Conservation (phyloP, 305 asterid genomes). For the Fraxinus floribunda region DNA sequence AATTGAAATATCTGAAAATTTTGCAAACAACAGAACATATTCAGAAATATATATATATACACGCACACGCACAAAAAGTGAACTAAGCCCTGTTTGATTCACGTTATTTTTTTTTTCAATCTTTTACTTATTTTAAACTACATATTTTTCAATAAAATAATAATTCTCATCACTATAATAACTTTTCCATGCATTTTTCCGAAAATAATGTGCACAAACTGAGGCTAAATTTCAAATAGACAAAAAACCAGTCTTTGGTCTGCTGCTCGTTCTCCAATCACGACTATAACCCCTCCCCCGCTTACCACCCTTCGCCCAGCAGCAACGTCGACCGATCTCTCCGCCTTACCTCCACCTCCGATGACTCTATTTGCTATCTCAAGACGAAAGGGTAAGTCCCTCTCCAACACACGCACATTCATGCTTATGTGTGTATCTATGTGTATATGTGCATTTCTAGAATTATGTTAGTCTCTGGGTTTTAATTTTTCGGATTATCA, state of each 20-base stretch:
- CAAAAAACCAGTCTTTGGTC: conserved; percentile 32
- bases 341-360: conserved; percentile 31
- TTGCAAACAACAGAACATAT: background rate
- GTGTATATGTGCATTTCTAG: conserved; percentile 4
- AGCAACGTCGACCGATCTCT: conserved; percentile 32
- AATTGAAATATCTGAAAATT: background rate
- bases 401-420: background rate
- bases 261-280: conserved; percentile 31
- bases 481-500: conserved; percentile 1
- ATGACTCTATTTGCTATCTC: conserved; percentile 11
- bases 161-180: too few species aligned
- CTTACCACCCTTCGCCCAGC: conserved; percentile 35
- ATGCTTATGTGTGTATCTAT: background rate
- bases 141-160: too few species aligned
- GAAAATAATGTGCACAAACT: too few species aligned
- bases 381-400: conserved; percentile 29
- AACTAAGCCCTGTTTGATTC: background rate
- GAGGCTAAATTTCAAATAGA: conserved; percentile 5
- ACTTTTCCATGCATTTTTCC: too few species aligned
- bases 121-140: too few species aligned
- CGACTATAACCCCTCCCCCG: background rate
- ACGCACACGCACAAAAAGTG: background rate
- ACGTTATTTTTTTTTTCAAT: too few species aligned
- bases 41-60: background rate
- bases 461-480: conserved; percentile 16